phyloP scores from a whole-genome alignment of 305 asterid genomes.

The Fraxinus velutina region DNA sequence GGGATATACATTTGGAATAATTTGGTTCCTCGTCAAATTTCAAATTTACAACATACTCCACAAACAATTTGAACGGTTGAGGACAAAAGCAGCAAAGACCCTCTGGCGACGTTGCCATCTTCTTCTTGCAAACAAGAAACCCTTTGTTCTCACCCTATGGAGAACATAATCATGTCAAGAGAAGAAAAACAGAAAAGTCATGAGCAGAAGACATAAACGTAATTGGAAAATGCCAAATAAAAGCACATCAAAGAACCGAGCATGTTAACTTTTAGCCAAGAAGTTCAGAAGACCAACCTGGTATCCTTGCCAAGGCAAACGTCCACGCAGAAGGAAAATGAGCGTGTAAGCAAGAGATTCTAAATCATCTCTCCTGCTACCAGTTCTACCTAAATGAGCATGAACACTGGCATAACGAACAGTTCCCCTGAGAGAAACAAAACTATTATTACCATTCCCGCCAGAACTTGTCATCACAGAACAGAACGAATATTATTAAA shows the following conservation, averaged over 20 bases:
- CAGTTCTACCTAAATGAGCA: slow-evolving; percentile 85
- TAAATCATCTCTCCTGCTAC: slow-evolving; percentile 84
- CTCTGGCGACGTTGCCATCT: slow-evolving; percentile 84
- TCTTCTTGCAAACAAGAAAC: slow-evolving; percentile 84
- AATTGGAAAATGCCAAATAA: not conserved
- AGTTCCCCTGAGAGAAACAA: slow-evolving; percentile 70
- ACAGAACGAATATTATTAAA: not conserved
- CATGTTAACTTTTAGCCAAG: not conserved
- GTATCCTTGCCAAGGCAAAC: slow-evolving; percentile 93
- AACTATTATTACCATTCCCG: slow-evolving; percentile 15
- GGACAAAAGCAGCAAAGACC: slow-evolving; percentile 75
- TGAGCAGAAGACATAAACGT: not conserved
- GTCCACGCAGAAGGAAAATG: slow-evolving; percentile 75
- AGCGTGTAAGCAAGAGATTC: slow-evolving; percentile 94
- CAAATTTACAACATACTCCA: slow-evolving; percentile 74
- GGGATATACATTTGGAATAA: slow-evolving; percentile 70
- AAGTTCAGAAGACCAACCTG: slow-evolving; percentile 48
- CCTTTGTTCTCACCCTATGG: slow-evolving; percentile 84
- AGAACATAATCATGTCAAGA: slow-evolving; percentile 18
- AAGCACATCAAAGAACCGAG: not conserved
- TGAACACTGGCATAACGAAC: slow-evolving; percentile 92
- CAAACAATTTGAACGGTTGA: slow-evolving; percentile 58
- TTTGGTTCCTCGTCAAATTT: slow-evolving; percentile 92
- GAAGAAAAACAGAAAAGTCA: not conserved
- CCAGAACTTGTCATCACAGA: not conserved